Evolutionary conservation across 495 filamentous ascomycete genomes (phyloP).

Genomic region (Elaphomyces granulatus): DNA sequence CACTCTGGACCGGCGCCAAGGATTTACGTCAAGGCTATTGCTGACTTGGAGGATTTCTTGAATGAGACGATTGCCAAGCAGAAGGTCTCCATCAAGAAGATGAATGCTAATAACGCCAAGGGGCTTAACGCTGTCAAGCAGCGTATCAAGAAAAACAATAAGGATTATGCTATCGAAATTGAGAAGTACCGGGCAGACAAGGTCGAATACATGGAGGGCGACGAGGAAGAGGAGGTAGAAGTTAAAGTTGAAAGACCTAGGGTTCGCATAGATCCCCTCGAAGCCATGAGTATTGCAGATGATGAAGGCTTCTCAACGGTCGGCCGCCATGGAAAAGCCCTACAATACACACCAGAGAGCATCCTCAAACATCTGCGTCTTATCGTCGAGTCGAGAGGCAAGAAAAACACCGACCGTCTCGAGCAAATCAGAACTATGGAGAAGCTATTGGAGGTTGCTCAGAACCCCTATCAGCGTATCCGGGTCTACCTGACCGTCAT

Average conservation of each 20-base stretch:
- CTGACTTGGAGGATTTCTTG: conserved; percentile 91
- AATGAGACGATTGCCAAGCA: conserved; percentile 88
- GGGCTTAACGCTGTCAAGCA: conserved; percentile 95
- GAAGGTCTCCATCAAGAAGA: conserved; percentile 93
- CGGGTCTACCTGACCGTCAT: conserved; percentile 84
- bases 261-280: conserved; percentile 12
- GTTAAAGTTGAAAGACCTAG: conserved; percentile 25
- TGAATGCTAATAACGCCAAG: conserved; percentile 91
- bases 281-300: conserved; percentile 28
- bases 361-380: conserved; percentile 91
- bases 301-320: conserved; percentile 82
- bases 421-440: conserved; percentile 98
- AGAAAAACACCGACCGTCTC: conserved; percentile 92
- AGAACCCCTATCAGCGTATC: conserved; percentile 85
- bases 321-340: conserved; percentile 68
- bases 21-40: conserved; percentile 79
- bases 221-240: conserved; percentile 52
- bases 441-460: conserved; percentile 77
- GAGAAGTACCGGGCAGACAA: conserved; percentile 75
- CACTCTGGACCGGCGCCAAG: conserved; percentile 69
- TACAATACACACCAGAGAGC: conserved; percentile 89
- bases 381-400: conserved; percentile 89
- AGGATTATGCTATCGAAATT: conserved; percentile 76
- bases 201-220: conserved; percentile 74
- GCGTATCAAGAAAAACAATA: conserved; percentile 95